Base-by-base conservation (phyloP, 805 yeast genomes). In the Kazachstania africana region DNA sequence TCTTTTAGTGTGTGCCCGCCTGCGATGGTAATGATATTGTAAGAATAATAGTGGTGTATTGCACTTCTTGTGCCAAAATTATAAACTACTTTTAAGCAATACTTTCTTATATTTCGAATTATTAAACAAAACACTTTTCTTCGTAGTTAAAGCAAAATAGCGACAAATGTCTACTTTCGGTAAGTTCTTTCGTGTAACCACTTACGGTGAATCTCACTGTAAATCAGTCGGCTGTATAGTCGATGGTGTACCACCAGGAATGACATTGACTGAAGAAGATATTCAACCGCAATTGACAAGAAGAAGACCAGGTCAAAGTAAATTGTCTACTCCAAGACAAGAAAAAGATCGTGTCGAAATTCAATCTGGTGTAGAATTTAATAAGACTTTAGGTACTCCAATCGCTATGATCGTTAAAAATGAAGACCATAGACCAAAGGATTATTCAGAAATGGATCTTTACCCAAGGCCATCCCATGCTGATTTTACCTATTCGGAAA, bases 401-500 rank as follows among this genome's bases (percentile, higher is more conserved):
- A 81, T 91, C 37, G 96, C 82, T 8, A 83, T 91, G 95, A 52
- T 87, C 35, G 94, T 91, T 15, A 68, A 68, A 49, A 91, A 91
- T 58, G 85, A 91, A 63, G 98, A 91, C 62, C 98, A 91, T 57
- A 73, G 97, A 53, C 98, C 98, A 9, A 75, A 84, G 43, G 98
- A 91, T 60, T 91, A 91, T 67, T 70, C 82, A 16, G 97, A 88
- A 51, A 91, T 94, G 59, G 97, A 87, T 55, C 68, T 79, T 43
- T 91, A 75, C 63, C 98, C 98, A 45, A 76, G 98, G 60, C 98
- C 98, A 17, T 82, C 95, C 19, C 98, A 91, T 59, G 97, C 98
- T 13, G 98, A 91, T 60, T 85, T 68, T 69, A 91, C 98, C 15
- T 91, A 91, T 61, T 65, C 82, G 51, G 66, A 71, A 42, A 91